Conservation (phyloP, 352 stramenopile species). For the Globisporangium alternatum region DNA sequence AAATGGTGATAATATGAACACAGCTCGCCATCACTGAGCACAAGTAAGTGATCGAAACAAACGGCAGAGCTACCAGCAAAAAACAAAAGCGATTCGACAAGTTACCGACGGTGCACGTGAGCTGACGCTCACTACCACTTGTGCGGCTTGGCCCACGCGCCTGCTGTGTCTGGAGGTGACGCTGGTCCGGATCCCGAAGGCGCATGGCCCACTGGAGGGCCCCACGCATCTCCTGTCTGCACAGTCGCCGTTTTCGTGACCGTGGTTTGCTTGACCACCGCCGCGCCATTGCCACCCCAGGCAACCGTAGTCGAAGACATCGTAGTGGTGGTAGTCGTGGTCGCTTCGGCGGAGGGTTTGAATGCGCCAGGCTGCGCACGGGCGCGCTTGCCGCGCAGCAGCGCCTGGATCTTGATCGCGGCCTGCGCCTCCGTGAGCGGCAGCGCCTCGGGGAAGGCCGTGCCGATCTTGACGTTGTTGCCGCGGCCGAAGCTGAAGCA, state of each 20-base stretch:
- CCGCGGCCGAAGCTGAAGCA: conserved; percentile 82
- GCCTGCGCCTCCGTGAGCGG: conserved; percentile 71
- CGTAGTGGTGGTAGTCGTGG: conserved; percentile 10
- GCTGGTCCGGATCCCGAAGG: conserved; percentile 14
- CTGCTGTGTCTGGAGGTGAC: conserved; percentile 9
- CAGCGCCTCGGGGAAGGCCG: conserved; percentile 73
- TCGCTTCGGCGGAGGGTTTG: background rate
- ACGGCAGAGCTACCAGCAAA: background rate
- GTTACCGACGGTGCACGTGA: background rate
- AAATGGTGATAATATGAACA: background rate
- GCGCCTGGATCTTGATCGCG: conserved; percentile 71
- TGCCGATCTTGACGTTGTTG: conserved; percentile 75
- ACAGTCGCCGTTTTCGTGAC: conserved; percentile 15
- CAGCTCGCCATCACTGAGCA: background rate
- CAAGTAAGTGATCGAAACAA: background rate
- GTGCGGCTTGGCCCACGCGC: conserved; percentile 64
- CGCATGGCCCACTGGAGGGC: conserved; percentile 25
- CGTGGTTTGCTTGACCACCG: conserved; percentile 8
- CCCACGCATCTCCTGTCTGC: conserved; percentile 16
- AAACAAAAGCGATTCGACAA: background rate
- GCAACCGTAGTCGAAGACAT: conserved; percentile 9
- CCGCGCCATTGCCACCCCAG: conserved; percentile 16
- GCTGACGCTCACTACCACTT: conserved; percentile 38
- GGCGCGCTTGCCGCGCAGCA: conserved; percentile 44
- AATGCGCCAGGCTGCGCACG: conserved; percentile 24